Evolutionary conservation across 805 yeast genomes (phyloP), one percentile per base, ranked within the genome.

Genomic region (Yarrowia sp.): DNA sequence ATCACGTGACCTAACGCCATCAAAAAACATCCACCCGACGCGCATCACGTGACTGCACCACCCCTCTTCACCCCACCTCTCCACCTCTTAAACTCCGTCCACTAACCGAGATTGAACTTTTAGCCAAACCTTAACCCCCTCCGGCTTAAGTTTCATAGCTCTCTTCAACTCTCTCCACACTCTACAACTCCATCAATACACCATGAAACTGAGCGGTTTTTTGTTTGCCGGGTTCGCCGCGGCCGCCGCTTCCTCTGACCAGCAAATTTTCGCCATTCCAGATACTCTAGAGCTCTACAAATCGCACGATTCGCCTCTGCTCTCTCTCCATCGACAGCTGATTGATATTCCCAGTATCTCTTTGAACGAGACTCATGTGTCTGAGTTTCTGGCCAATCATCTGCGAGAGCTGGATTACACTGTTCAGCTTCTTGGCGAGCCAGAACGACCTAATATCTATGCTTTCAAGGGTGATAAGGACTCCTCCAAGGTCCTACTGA

Each of bases 391-490:
- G 50, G 69, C 72, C 35, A 66, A 68, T 3, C 83, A 80, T 67
- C 76, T 85, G 39, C 69, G 71, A 28, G 50, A 66, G 1, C 71
- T 71, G 14, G 87, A 86, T 1, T 78, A 85, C 64, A 83, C 84
- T 0, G 88, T 86, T 3, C 86, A 86, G 68, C 77, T 80, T 14
- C 71, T 74, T 18, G 73, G 69, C 13, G 72, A 66, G 8, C 66
- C 72, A 9, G 69, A 70, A 7, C 78, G 88, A 57, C 71, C 74
- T 69, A 84, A 86, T 70, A 76, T 87, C 41, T 87, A 82, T 69
- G 89, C 89, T 4, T 86, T 85, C 70, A 67, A 74, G 8, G 85
- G 86, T 1, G 33, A 32, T 1, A 70, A 71, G 17, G 77, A 84
- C 66, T 72, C 82, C 68, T 80, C 86, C 13, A 77, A 73, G 60